phyloP scores from a whole-genome alignment of 371 early-diverging fungal species.

The Mucor mucedo region DNA sequence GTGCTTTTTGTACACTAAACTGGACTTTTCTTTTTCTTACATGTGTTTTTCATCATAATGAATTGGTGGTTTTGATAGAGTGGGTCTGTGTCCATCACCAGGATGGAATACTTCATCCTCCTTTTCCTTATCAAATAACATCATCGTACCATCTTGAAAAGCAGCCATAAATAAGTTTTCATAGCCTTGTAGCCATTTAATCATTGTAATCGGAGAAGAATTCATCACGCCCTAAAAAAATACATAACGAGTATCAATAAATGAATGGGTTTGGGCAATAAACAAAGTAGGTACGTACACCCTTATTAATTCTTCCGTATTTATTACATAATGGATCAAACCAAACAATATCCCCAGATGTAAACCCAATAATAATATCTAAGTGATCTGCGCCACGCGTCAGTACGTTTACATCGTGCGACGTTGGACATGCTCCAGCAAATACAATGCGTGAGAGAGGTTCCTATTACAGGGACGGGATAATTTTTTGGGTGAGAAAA shows the following conservation, averaged over 20 bases:
- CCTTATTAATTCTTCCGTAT: slow-evolving; percentile 61
- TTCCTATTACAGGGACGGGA: slow-evolving; percentile 54
- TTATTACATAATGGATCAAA: slow-evolving; percentile 82
- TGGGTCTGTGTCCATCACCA: slow-evolving; percentile 23
- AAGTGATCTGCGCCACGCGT: slow-evolving; percentile 75
- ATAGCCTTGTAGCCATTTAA: slow-evolving; percentile 91
- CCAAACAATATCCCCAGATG: slow-evolving; percentile 87
- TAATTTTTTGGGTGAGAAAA: not conserved
- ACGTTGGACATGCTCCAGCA: slow-evolving; percentile 80
- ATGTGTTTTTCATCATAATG: slow-evolving; percentile 11
- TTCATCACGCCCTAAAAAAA: slow-evolving; percentile 70
- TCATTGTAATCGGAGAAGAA: slow-evolving; percentile 72
- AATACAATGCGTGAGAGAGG: slow-evolving; percentile 84
- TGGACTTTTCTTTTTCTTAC: not conserved
- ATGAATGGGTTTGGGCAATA: no score
- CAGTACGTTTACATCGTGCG: slow-evolving; percentile 86
- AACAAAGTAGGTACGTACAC: slow-evolving; percentile 28
- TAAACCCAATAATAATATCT: slow-evolving; percentile 84
- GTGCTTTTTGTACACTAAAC: not conserved
- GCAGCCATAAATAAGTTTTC: slow-evolving; percentile 87
- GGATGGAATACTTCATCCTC: slow-evolving; percentile 71
- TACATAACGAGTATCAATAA: not conserved
- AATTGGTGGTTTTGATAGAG: not conserved
- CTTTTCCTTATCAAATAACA: slow-evolving; percentile 88
- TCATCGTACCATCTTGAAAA: slow-evolving; percentile 77